Base-by-base conservation (phyloP, 331 rosid genomes). In the Rhamnella rubrinervis region DNA sequence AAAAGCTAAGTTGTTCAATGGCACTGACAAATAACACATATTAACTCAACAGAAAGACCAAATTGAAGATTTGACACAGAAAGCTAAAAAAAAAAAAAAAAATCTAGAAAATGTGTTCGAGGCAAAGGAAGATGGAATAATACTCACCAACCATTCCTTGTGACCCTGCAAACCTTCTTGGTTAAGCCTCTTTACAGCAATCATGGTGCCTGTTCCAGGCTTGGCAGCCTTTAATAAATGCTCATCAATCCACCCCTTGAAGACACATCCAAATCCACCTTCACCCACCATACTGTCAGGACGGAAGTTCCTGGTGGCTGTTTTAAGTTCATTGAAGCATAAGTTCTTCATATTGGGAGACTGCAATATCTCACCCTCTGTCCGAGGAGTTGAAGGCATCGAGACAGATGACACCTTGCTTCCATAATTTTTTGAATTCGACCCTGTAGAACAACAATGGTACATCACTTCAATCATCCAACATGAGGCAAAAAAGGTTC, bases 101-200 rank as follows among this genome's bases (percentile, higher is more conserved):
- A 9, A 26, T 66, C 25, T 18, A 39, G 18, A 20, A 69, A 74
- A 35, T 49, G 46, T 13, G 13, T 9, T 19, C 14, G 40, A 55
- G 61, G 14, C 47, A 55, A 72, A 65, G 28, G 60, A 75, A 75
- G 74, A 65, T 57, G 56, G 21, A 70, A 68, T 67, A 65, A 82
- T 31, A 93, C 98, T 88, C 77, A 93, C 98, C 96, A 93, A 44
- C 98, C 98, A 93, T 68, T 93, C 98, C 69, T 66, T 84, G 88
- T 93, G 98, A 70, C 98, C 98, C 76, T 93, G 98, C 14, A 73
- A 61, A 73, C 96, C 89, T 72, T 93, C 96, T 80, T 88, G 97
- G 76, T 93, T 90, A 70, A 86, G 95, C 80, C 83, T 89, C 85
- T 93, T 93, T 55, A 78, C 97, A 41, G 98, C 98, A 75, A 93